Evolutionary conservation across 768 basidiomycete genomes (phyloP).

Genomic region (Pisolithus marmoratus): DNA sequence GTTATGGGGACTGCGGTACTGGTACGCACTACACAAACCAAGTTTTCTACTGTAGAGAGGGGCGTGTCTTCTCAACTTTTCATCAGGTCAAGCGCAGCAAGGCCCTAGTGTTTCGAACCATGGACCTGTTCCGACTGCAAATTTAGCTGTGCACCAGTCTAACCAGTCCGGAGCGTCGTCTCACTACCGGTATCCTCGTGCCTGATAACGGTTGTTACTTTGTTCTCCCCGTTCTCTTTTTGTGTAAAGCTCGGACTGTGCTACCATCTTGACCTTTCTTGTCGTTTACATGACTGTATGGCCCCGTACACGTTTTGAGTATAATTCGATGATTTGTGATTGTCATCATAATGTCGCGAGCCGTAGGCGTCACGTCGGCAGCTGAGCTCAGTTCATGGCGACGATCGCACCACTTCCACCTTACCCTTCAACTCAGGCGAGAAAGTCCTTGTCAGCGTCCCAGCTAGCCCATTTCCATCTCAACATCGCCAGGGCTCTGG

Average conservation of each 20-base stretch:
- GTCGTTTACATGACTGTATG: too few species aligned
- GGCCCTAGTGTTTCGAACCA: too few species aligned
- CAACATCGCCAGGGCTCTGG: constrained; percentile 44
- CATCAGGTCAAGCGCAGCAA: too few species aligned
- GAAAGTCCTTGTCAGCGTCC: constrained; percentile 46
- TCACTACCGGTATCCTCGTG: too few species aligned
- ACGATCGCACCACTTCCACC: constrained; percentile 37
- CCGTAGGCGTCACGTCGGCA: neutral
- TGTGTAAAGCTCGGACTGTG: too few species aligned
- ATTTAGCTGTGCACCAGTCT: neutral
- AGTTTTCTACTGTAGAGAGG: neutral
- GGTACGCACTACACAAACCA: neutral
- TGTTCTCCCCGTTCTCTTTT: too few species aligned
- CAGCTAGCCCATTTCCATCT: constrained; percentile 44
- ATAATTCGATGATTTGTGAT: too few species aligned
- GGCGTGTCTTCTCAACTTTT: too few species aligned
- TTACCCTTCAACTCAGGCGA: constrained; percentile 48
- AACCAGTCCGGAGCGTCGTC: neutral
- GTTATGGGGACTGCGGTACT: neutral
- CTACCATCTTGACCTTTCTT: too few species aligned
- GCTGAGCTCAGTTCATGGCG: constrained; percentile 18
- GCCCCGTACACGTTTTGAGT: too few species aligned
- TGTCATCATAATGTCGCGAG: neutral
- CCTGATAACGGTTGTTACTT: too few species aligned
- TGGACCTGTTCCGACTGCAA: neutral